These are phyloP conservation scores for Corrigiola litoralis DNA, from an alignment of 179 eudicot genomes.

Conservation along the genomic window DNA sequence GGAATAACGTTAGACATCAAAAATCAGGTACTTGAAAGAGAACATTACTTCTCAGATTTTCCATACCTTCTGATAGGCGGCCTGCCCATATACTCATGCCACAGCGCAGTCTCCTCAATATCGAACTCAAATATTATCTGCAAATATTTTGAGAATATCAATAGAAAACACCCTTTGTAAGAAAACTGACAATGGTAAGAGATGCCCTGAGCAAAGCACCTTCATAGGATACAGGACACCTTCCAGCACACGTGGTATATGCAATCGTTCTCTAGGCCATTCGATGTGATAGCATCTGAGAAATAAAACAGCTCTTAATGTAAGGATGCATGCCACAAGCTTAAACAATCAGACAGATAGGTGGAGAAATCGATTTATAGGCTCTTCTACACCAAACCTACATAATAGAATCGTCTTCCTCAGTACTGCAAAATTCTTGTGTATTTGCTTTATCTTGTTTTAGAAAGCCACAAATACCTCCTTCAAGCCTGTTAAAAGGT, in stretches of 20 bases:
- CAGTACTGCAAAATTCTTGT: background rate
- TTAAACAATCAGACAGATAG: background rate
- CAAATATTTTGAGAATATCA: background rate
- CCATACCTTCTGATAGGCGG: constrained; percentile 15
- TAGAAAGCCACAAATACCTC: background rate
- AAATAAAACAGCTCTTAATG: background rate
- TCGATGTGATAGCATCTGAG: constrained; percentile 7
- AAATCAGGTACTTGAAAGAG: background rate
- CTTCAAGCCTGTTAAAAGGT: background rate
- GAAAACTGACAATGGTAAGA: too few relatives aligned
- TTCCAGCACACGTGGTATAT: constrained; percentile 20
- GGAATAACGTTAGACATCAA: too few relatives aligned
- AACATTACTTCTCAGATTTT: background rate
- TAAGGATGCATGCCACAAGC: too few relatives aligned
- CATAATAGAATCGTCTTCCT: too few relatives aligned
- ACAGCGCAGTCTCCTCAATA: background rate
- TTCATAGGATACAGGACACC: constrained; percentile 14
- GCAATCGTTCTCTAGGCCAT: constrained; percentile 4
- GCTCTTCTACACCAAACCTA: too few relatives aligned
- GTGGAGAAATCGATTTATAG: constrained; percentile 2
- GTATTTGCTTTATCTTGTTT: background rate
- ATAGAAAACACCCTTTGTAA: too few relatives aligned
- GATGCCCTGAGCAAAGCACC: background rate
- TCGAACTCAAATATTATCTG: constrained; percentile 20
- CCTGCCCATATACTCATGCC: constrained; percentile 22